These are phyloP conservation scores for Barnettozyma hawaiiensis DNA, from an alignment of 1,139 yeast species.

Conservation along the genomic window DNA sequence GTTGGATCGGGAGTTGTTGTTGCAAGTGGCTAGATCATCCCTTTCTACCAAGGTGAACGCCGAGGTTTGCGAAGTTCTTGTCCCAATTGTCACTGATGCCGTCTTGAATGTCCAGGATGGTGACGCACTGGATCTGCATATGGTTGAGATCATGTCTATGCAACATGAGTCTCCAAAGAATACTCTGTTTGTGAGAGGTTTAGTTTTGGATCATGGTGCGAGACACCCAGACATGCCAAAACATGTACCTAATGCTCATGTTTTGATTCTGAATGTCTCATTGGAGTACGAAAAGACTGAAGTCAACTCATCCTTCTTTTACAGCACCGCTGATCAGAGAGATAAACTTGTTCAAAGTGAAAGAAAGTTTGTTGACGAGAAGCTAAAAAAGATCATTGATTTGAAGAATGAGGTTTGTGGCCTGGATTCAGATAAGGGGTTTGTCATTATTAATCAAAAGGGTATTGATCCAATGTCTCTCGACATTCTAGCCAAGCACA, in stretches of 20 bases:
- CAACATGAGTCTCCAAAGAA: slow-evolving; percentile 85
- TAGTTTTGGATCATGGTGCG: slow-evolving; percentile 97
- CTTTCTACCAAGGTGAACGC: slow-evolving; percentile 77
- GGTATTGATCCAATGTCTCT: slow-evolving; percentile 99
- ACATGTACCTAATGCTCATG: slow-evolving; percentile 72
- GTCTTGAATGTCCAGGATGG: slow-evolving; percentile 66
- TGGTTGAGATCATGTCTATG: slow-evolving; percentile 99
- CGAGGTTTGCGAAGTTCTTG: slow-evolving; percentile 71
- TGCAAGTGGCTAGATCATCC: slow-evolving; percentile 90
- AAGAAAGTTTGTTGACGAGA: slow-evolving; percentile 91
- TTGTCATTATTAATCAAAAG: slow-evolving; percentile 95
- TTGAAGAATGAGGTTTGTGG: slow-evolving; percentile 90
- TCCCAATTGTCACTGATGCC: slow-evolving; percentile 96
- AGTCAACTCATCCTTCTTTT: slow-evolving; percentile 93
- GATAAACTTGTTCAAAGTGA: slow-evolving; percentile 93
- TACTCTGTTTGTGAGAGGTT: slow-evolving; percentile 78
- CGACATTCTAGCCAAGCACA: slow-evolving; percentile 89
- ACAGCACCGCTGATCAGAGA: slow-evolving; percentile 92
- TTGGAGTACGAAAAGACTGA: slow-evolving; percentile 97
- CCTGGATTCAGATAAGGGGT: slow-evolving; percentile 64
- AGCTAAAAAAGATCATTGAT: slow-evolving; percentile 84
- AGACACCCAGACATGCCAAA: slow-evolving; percentile 99
- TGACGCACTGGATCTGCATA: slow-evolving; percentile 75
- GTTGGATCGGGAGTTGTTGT: slow-evolving; percentile 76
- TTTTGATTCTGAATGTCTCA: slow-evolving; percentile 86